These are phyloP conservation scores for Lepiota subincarnata DNA, from an alignment of 768 basidiomycete genomes.

Conservation along the genomic window DNA sequence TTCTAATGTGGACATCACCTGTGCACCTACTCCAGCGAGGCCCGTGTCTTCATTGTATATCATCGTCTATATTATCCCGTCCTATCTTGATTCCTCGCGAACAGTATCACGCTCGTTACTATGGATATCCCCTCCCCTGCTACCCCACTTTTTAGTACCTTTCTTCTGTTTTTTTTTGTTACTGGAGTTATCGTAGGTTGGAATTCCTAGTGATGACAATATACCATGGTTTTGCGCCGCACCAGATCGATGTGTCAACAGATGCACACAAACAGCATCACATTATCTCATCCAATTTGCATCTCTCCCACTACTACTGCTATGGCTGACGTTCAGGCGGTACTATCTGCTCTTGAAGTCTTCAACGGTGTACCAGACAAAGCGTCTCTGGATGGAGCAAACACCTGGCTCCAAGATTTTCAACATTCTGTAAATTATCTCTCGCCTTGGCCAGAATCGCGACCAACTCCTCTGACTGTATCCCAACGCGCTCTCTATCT, in stretches of 20 bases:
- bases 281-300: constrained; percentile 16
- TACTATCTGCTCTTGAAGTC: constrained; percentile 75
- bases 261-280: constrained; percentile 9
- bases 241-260: constrained; percentile 14
- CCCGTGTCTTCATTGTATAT: constrained; percentile 35
- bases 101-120: constrained; percentile 56
- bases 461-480: constrained; percentile 64
- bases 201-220: constrained; percentile 39
- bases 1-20: constrained; percentile 26
- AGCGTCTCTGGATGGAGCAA: constrained; percentile 77
- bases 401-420: constrained; percentile 96
- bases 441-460: constrained; percentile 64
- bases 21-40: constrained; percentile 22
- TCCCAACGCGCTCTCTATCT: constrained; percentile 51
- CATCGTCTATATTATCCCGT: constrained; percentile 34
- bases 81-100: constrained; percentile 49
- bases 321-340: constrained; percentile 69
- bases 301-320: constrained; percentile 16
- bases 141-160: constrained; percentile 46
- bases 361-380: constrained; percentile 83
- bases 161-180: constrained; percentile 38
- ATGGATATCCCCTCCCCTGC: constrained; percentile 50
- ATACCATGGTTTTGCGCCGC: constrained; percentile 33
- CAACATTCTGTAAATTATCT: constrained; percentile 95
- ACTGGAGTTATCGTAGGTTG: constrained; percentile 37